Evolutionary conservation across 371 early-diverging fungal species (phyloP).

Genomic region (Zychaea mexicana): DNA sequence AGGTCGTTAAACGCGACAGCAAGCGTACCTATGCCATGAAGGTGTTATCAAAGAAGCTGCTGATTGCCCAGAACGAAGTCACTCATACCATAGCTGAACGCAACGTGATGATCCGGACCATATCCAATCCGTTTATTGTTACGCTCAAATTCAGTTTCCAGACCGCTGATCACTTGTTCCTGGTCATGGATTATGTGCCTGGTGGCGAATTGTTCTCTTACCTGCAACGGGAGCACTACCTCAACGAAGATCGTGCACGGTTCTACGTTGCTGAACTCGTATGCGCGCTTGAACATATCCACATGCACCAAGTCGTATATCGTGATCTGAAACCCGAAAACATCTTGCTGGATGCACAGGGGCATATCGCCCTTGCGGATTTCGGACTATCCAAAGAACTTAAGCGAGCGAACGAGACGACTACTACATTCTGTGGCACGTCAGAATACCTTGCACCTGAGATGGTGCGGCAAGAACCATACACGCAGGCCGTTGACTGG

Average conservation of each 20-base stretch:
- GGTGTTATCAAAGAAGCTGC: constrained; percentile 73
- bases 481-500: constrained; percentile 88
- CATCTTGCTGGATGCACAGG: constrained; percentile 64
- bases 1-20: constrained; percentile 76
- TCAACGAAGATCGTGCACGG: constrained; percentile 63
- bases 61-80: constrained; percentile 74
- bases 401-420: constrained; percentile 42
- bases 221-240: constrained; percentile 62
- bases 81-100: constrained; percentile 81
- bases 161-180: constrained; percentile 65
- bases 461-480: constrained; percentile 77
- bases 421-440: constrained; percentile 87
- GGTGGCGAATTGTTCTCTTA: constrained; percentile 80
- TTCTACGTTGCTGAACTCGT: constrained; percentile 78
- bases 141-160: constrained; percentile 75
- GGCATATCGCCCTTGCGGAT: constrained; percentile 81
- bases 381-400: constrained; percentile 82
- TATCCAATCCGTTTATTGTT: constrained; percentile 68
- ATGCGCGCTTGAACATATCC: constrained; percentile 72
- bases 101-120: constrained; percentile 70
- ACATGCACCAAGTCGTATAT: constrained; percentile 68
- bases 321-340: constrained; percentile 73
- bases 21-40: constrained; percentile 86
- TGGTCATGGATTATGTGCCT: constrained; percentile 81
- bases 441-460: constrained; percentile 98